Evolutionary conservation across 176 grass and related monocot genomes (phyloP), one percentile per base, ranked within the genome.

Genomic region (Puccinellia tenuiflora): DNA sequence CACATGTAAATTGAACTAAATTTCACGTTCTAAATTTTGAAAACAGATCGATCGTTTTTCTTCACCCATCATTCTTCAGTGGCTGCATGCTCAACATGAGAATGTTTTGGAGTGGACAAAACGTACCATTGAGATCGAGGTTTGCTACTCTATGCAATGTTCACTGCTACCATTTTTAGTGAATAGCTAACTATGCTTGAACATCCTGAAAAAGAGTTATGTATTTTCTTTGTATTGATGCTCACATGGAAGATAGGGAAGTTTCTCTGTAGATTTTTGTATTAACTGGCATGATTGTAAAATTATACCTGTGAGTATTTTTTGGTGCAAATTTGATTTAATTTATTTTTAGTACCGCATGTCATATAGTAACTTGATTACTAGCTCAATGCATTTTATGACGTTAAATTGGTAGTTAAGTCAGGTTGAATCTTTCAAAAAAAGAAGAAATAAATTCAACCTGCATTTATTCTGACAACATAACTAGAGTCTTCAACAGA

Each of bases 31-130:
- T 66, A 68, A 93, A 86, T 86, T 86, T 55, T 51, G 22, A 53
- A 53, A 86, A 83, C 89, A 93, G 91, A 80, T 93, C 39, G 33
- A 43, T 40, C 52, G 56, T 52, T 87, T 94, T 68, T 92, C 87
- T 90, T 88, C 87, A 40, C 88, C 94, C 13, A 68, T 97, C 71
- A 87, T 97, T 94, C 94, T 97, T 62, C 86, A 97, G 68, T 97
- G 94, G 94, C 75, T 94, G 21, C 92, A 97, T 85, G 75, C 83
- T 85, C 94, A 97, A 86, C 90, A 97, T 29, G 88, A 92, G 34
- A 94, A 92, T 85, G 88, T 97, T 67, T 84, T 94, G 80, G 85
- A 97, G 78, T 97, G 94, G 94, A 90, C 94, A 85, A 88, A 82
- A 72, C 94, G 94, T 90, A 81, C 92, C 33, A 75, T 90, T 83